Evolutionary conservation across 176 grass and related monocot species (phyloP), one percentile per base, ranked within the genome.

Genomic region (Puya raimondii): DNA sequence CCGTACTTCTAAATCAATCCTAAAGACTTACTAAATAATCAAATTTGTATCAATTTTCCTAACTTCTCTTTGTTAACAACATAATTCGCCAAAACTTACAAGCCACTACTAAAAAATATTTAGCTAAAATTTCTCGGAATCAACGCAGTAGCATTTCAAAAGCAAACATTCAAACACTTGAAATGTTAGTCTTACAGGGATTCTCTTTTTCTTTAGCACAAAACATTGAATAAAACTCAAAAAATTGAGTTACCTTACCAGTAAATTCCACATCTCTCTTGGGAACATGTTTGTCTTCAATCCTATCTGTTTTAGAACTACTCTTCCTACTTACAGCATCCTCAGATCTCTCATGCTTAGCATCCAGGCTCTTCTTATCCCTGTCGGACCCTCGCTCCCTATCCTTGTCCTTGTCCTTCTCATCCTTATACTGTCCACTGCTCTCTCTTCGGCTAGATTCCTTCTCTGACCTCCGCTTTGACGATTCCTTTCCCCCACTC

Each of bases 311-410:
- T 67, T 88, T 87, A 0, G 87, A 72, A 67, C 71, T 75, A 90
- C 68, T 83, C 80, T 99, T 99, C 49, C 87, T 91, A 74, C 77
- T 81, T 51, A 69, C 21, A 8, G 67, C 83, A 81, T 85, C 83
- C 23, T 92, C 92, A 76, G 87, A 91, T 69, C 64, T 92, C 27
- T 89, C 92, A 68, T 89, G 79, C 64, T 88, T 88, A 20, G 73
- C 67, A 85, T 91, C 89, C 59, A 88, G 84, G 14, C 76, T 78
- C 20, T 86, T 88, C 81, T 77, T 89, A 29, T 91, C 83, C 67
- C 84, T 86, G 23, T 87, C 84, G 48, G 70, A 72, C 10, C 76
- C 84, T 64, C 84, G 83, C 65, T 73, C 86, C 73, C 81, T 87
- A 22, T 82, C 85, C 0, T 77, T 83, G 23, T 81, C 89, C 68